A percentile compares a stretch with the other conserved stretches of the same genome.
Evolutionary conservation across 805 yeast species (phyloP).

Genomic region (Blastobotrys mokoenaii): DNA sequence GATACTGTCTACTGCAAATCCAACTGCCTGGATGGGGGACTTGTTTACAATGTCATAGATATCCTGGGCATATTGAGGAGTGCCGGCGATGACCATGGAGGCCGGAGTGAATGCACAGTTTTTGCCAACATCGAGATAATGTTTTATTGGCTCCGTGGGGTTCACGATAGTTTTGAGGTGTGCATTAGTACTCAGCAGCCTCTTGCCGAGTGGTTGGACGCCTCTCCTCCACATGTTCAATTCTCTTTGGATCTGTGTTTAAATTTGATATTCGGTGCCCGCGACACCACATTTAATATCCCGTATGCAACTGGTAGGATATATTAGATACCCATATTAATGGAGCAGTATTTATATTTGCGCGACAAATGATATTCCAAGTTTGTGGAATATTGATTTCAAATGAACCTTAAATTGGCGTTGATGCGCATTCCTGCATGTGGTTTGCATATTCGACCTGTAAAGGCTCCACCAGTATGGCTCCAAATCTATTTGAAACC

Average conservation of each 20-base stretch:
- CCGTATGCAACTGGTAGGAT: neutral
- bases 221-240: neutral
- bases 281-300: neutral
- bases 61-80: constrained; percentile 29
- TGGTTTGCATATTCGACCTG: too few species aligned
- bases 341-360: too few species aligned
- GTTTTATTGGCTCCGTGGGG: neutral
- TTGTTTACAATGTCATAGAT: constrained; percentile 11
- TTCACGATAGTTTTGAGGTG: neutral
- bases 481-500: too few species aligned
- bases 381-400: too few species aligned
- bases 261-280: too few species aligned
- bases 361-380: too few species aligned
- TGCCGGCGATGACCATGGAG: constrained; percentile 25
- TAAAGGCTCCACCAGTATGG: too few species aligned
- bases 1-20: constrained; percentile 24
- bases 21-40: constrained; percentile 20
- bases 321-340: neutral
- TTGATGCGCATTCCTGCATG: too few species aligned
- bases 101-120: constrained; percentile 2
- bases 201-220: neutral
- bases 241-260: too few species aligned
- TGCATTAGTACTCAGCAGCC: neutral
- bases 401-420: too few species aligned
- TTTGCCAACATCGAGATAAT: neutral